Percentiles rank a stretch among this genome's conserved stretches.
Conservation (phyloP, 1,139 yeast species). For the Pichia sp. region DNA sequence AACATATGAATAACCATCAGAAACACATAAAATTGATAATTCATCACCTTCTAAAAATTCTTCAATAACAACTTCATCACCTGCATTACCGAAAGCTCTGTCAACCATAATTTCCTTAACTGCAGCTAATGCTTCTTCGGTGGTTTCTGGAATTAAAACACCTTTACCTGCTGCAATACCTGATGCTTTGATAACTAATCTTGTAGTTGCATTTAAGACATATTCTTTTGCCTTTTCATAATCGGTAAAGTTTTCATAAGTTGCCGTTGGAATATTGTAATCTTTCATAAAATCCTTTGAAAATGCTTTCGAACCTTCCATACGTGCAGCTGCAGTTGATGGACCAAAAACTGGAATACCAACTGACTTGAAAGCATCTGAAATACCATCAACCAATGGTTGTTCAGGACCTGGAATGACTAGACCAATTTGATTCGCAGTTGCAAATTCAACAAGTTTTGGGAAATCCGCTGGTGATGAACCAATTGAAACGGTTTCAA, state of each 20-base stretch:
- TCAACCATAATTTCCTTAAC: constrained; percentile 86
- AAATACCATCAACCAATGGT: constrained; percentile 91
- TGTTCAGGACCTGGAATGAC: constrained; percentile 99
- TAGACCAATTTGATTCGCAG: constrained; percentile 57
- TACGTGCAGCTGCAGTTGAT: constrained; percentile 74
- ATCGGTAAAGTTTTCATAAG: constrained; percentile 71
- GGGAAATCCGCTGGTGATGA: constrained; percentile 55
- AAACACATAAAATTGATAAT: constrained; percentile 82
- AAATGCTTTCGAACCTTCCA: constrained; percentile 97
- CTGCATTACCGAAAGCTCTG: constrained; percentile 86
- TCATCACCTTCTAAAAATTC: constrained; percentile 97
- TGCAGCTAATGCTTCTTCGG: constrained; percentile 80
- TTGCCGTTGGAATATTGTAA: constrained; percentile 92
- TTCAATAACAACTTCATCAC: constrained; percentile 94
- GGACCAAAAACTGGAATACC: constrained; percentile 99
- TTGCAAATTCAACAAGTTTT: constrained; percentile 59
- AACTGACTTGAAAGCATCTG: constrained; percentile 58
- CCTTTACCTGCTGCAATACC: constrained; percentile 99
- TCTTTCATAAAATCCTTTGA: constrained; percentile 91
- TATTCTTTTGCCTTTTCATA: constrained; percentile 71
- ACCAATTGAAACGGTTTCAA: constrained; percentile 64
- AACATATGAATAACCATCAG: constrained; percentile 89
- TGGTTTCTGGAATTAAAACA: constrained; percentile 81
- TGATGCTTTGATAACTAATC: constrained; percentile 91
- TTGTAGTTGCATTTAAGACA: constrained; percentile 58